Base-by-base conservation (phyloP, 345 rosid species). In the Rubroshorea leprosula region DNA sequence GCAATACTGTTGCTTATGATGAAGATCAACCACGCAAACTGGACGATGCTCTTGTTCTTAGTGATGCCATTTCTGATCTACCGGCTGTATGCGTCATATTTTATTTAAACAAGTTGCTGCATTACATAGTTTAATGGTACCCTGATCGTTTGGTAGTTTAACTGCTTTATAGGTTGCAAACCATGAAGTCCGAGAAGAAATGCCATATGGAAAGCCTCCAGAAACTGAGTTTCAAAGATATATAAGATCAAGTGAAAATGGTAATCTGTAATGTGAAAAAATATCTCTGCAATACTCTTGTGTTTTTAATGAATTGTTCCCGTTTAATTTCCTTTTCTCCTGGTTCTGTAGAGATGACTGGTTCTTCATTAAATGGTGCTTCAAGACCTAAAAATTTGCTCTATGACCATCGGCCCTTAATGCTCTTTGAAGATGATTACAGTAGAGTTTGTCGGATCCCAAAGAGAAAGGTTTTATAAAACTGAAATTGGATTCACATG, bases 41-140 rank as follows among this genome's bases (percentile, higher is more conserved):
- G 31, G 96, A 84, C 49, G 78, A 76, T 59, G 89, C 93, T 23
- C 64, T 79, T 60, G 77, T 92, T 71, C 93, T 92, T 68, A 70
- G 68, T 53, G 95, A 89, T 78, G 96, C 96, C 45, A 84, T 92
- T 61, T 88, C 90, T 48, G 98, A 92, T 86, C 96, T 92, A 67
- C 96, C 98, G 56, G 69, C 59, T 51, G 98, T 86, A 86, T 31
- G 67, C 29, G 53, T 64, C 64, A 48, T 61, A 52, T 22, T 60
- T 55, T 21, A 31, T 57, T 21, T 55, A 23, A 63, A 65, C 51
- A 53, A 55, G 61, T 27, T 62, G 50, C 54, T 63, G 22, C 16
- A 29, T 56, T 15, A 14, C n/a, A 50, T 14, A 54, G 61, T 48
- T n/a, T 29, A 62, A 49, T 48, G 19, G 23, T 48, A 24, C 24